Evolutionary conservation across 192 early-diverging fungal genomes (phyloP), one percentile per base, ranked within the genome.

Genomic region (Coemansia sp.): DNA sequence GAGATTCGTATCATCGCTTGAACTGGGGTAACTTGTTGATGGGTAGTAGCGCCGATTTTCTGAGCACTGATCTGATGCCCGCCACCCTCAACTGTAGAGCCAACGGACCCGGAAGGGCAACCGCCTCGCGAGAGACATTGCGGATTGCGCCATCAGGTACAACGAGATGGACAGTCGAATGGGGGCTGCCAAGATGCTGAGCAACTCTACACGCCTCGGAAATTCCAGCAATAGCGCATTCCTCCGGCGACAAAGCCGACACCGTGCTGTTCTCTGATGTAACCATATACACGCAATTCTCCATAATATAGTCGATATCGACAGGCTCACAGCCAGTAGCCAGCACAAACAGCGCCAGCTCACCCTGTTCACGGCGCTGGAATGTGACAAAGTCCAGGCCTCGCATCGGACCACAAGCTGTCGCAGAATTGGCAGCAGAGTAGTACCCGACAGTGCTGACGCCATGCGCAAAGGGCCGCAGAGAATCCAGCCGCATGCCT

Each of bases 311-410:
- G 36, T 37, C 59, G 7, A 61, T 15, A 8, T 21, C 19, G 19
- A 34, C n/a, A 3, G 19, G 0, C 8, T 61, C 59, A n/a, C 34
- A 36, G 19, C 6, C 59, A 2, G 21, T 61, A 23, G 59, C 59
- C 59, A 61, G 21, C 34, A 61, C 59, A 39, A 61, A 38, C 34
- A n/a, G 23, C 36, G 59, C 36, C 36, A 61, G 19, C 4, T 37
- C 59, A 2, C 12, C 12, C 27, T 25, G 9, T 8, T 19, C 59
- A 2, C 36, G 8, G 3, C 37, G 34, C 19, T 36, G 37, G n/a
- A 61, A 39, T 8, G 59, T 39, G 8, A 61, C 59, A 14, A 61
- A 61, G 21, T 61, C 59, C 34, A 61, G n/a, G 21, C 59, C 59
- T 1, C 34, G 34, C 59, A 61, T 61, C 2, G 34, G 32, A 10